Conservation (phyloP, 495 filamentous ascomycete species). For the Hypoxylon lienhwacheense region DNA sequence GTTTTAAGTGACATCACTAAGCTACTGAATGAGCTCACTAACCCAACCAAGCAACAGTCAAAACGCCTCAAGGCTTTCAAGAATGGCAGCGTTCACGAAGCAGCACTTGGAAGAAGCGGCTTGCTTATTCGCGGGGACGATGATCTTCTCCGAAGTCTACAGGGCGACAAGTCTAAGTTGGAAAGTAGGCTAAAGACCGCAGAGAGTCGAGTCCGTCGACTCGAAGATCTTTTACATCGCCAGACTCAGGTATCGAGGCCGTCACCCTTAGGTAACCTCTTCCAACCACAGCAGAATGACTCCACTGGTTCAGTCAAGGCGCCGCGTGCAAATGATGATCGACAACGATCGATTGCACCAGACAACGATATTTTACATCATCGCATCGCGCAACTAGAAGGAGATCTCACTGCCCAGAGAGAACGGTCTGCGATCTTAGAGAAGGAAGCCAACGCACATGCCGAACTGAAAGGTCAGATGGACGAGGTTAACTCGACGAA, state of each 20-base stretch:
- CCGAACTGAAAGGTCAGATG: conserved; percentile 66
- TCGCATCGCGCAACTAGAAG: conserved; percentile 77
- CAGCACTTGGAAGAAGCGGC: conserved; percentile 73
- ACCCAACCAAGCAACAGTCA: conserved; percentile 71
- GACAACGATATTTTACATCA: conserved; percentile 46
- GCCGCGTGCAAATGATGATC: conserved; percentile 41
- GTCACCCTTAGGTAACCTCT: conserved; percentile 64
- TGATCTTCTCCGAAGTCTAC: conserved; percentile 66
- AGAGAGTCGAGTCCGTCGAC: conserved; percentile 84
- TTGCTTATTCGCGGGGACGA: conserved; percentile 80
- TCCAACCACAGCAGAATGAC: conserved; percentile 53
- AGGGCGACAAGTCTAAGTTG: conserved; percentile 76
- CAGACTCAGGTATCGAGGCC: conserved; percentile 73
- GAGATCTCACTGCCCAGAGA: conserved; percentile 65
- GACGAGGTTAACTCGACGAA: conserved; percentile 90
- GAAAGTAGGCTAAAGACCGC: conserved; percentile 83
- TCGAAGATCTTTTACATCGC: conserved; percentile 91
- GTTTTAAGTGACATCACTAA: conserved; percentile 58
- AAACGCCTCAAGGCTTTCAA: conserved; percentile 91
- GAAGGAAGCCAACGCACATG: conserved; percentile 60
- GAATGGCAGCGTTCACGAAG: conserved; percentile 91
- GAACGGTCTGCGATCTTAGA: conserved; percentile 57
- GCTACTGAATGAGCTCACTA: conserved; percentile 63
- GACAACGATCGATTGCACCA: conserved; percentile 38
- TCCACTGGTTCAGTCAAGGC: conserved; percentile 48